Evolutionary conservation across 164 flowering plant species (phyloP).

Genomic region (Paratinospora sagittata): DNA sequence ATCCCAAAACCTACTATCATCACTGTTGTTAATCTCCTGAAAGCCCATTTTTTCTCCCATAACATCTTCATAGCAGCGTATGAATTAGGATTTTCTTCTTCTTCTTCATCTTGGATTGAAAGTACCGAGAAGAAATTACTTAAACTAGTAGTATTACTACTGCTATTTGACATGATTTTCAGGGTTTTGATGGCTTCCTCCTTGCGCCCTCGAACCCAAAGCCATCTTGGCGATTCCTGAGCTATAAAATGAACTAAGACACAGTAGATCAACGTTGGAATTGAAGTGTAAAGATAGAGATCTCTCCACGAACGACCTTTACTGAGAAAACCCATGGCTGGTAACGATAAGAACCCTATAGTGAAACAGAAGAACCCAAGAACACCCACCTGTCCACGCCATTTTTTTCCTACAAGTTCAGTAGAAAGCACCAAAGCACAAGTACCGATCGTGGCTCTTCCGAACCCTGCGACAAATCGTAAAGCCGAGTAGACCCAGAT

Average conservation of each 20-base stretch:
- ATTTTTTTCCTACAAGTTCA: constrained; percentile 52
- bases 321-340: constrained; percentile 40
- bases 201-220: constrained; percentile 40
- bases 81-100: constrained; percentile 12
- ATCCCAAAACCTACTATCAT: constrained; percentile 48
- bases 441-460: constrained; percentile 52
- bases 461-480: constrained; percentile 48
- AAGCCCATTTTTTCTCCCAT: constrained; percentile 41
- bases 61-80: constrained; percentile 42
- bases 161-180: constrained; percentile 21
- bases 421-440: constrained; percentile 49
- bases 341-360: constrained; percentile 60
- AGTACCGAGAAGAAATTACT: constrained; percentile 17
- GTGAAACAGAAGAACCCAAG: constrained; percentile 52
- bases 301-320: constrained; percentile 44
- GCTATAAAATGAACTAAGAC: constrained; percentile 28
- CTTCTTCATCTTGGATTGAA: too few species aligned
- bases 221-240: constrained; percentile 78
- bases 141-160: constrained; percentile 1
- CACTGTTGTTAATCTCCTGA: constrained; percentile 27
- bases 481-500: constrained; percentile 55
- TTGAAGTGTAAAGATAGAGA: constrained; percentile 46
- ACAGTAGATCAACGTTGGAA: constrained; percentile 38
- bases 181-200: constrained; percentile 47
- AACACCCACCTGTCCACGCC: constrained; percentile 54